Evolutionary conservation across 2,329 filamentous ascomycete species (phyloP).

Genomic region (Fusarium vanettenii): DNA sequence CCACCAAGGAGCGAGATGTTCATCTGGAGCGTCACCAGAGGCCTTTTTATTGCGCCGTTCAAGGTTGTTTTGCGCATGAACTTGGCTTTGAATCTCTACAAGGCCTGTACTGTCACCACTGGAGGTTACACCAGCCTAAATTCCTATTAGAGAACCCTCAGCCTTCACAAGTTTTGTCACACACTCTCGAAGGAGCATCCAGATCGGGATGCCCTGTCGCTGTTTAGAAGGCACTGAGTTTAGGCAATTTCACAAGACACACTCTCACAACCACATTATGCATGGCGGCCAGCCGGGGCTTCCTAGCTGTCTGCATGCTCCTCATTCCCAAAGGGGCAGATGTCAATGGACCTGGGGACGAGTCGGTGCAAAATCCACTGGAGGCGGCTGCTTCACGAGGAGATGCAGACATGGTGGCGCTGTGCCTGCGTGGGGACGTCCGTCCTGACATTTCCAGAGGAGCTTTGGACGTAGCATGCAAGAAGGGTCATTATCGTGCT

Average conservation of each 20-base stretch:
- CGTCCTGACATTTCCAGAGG: not conserved
- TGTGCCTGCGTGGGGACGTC: not conserved
- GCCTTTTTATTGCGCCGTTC: constrained; percentile 2
- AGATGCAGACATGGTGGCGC: not conserved
- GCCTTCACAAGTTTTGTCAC: not conserved
- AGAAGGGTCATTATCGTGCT: not conserved
- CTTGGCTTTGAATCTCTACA: constrained; percentile 5
- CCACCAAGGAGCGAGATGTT: not conserved
- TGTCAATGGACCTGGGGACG: not conserved
- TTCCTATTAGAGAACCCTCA: not conserved
- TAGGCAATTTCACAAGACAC: not conserved
- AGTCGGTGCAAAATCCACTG: not conserved
- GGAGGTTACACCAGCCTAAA: not conserved
- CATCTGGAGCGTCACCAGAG: constrained; percentile 14
- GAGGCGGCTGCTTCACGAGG: not conserved
- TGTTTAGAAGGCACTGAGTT: not conserved
- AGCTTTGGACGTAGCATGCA: not conserved
- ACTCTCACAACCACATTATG: not conserved
- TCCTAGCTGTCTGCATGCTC: not conserved
- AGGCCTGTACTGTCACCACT: not conserved
- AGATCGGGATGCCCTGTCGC: not conserved
- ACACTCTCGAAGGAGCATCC: not conserved
- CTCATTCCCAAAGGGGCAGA: not conserved
- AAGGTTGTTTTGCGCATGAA: not conserved
- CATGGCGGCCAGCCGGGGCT: not conserved